These are phyloP conservation scores for Zygosaccharomyces pseudobailii DNA, from an alignment of 1,139 yeast species.

Conservation along the genomic window DNA sequence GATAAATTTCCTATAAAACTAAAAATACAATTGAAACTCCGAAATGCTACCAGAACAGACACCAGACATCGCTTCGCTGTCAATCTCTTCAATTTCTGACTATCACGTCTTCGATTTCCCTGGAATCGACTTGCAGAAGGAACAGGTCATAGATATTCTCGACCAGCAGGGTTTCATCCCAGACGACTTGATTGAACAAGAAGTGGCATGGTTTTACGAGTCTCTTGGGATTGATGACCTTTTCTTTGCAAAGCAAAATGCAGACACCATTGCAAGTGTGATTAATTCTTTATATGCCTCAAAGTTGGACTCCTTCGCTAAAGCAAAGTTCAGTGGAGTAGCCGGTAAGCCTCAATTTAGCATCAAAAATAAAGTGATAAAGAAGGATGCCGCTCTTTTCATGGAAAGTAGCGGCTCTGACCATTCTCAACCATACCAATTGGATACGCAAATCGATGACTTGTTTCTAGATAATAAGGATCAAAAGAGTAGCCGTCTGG, in stretches of 20 bases:
- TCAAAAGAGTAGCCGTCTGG: constrained; percentile 59
- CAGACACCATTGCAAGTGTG: constrained; percentile 74
- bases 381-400: constrained; percentile 82
- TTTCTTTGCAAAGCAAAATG: constrained; percentile 81
- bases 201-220: constrained; percentile 87
- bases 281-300: constrained; percentile 86
- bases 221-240: constrained; percentile 86
- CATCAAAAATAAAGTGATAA: constrained; percentile 28
- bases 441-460: constrained; percentile 73
- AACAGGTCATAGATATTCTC: constrained; percentile 72
- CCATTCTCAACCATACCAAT: constrained; percentile 38
- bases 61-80: constrained; percentile 38
- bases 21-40: background rate
- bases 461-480: constrained; percentile 54
- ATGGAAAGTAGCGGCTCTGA: constrained; percentile 48
- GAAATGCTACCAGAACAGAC: constrained; percentile 20
- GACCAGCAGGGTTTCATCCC: constrained; percentile 89
- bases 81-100: constrained; percentile 46
- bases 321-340: constrained; percentile 38
- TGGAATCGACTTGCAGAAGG: constrained; percentile 79
- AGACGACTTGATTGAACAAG: constrained; percentile 76
- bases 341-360: constrained; percentile 13
- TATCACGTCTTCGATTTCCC: constrained; percentile 72
- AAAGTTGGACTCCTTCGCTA: constrained; percentile 80
- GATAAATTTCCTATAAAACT: background rate